phyloP scores from a whole-genome alignment of 441 rosid genomes.

The Raphanus hybrid region DNA sequence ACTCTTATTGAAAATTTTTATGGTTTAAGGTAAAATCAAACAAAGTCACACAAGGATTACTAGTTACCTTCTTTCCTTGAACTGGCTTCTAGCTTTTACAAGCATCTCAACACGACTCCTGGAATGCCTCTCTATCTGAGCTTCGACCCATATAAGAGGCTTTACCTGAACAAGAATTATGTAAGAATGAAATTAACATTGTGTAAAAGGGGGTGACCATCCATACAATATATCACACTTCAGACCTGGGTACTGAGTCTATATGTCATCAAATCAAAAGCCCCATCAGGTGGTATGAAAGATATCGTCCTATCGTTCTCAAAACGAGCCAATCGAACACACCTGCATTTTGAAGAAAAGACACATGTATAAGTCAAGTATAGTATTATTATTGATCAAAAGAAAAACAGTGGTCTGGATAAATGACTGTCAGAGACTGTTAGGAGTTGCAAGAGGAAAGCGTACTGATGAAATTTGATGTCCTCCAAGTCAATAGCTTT shows the following conservation, averaged over 20 bases:
- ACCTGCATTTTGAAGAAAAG: too few relatives aligned
- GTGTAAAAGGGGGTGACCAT: neutral
- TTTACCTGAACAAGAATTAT: slow-evolving; percentile 64
- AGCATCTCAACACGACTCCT: slow-evolving; percentile 94
- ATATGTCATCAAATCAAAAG: slow-evolving; percentile 84
- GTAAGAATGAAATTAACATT: neutral
- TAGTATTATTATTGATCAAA: too few relatives aligned
- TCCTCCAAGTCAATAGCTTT: slow-evolving; percentile 98
- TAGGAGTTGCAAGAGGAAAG: slow-evolving; percentile 33
- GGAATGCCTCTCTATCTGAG: slow-evolving; percentile 97
- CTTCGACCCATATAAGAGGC: slow-evolving; percentile 99
- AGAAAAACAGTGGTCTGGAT: slow-evolving; percentile 3
- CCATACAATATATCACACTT: neutral
- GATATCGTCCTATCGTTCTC: slow-evolving; percentile 83
- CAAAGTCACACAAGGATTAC: neutral
- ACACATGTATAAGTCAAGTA: slow-evolving; percentile 22
- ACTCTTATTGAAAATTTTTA: slow-evolving; percentile 9
- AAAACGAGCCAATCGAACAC: slow-evolving; percentile 90
- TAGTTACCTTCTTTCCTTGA: slow-evolving; percentile 94
- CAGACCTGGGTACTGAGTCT: slow-evolving; percentile 80
- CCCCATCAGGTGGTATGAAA: slow-evolving; percentile 82
- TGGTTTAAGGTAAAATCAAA: neutral
- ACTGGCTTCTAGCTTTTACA: slow-evolving; percentile 98
- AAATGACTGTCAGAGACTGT: slow-evolving; percentile 16
- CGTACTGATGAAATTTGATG: slow-evolving; percentile 96